Evolutionary conservation across 2,329 filamentous ascomycete genomes (phyloP).

Genomic region (Phialophora chinensis): DNA sequence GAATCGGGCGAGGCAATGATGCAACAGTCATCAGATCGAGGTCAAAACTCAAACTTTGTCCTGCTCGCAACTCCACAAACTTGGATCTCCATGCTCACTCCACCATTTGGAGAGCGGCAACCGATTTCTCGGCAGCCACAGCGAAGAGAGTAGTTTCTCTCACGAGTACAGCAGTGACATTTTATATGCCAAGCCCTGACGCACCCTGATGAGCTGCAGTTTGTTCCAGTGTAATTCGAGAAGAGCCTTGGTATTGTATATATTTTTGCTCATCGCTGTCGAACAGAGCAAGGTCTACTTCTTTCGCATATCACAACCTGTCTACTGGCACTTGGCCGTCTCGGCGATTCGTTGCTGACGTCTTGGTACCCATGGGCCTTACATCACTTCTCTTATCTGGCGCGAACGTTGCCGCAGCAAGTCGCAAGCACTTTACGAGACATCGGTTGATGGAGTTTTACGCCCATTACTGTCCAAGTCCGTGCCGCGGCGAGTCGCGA

Average conservation of each 20-base stretch:
- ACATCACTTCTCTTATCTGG: conserved; percentile 4
- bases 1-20: background rate
- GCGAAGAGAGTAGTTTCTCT: background rate
- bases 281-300: background rate
- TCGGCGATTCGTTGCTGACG: background rate
- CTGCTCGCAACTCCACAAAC: background rate
- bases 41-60: background rate
- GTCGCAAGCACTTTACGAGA: background rate
- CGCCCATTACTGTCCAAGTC: background rate
- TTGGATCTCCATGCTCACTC: conserved; percentile 1
- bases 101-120: background rate
- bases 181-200: background rate
- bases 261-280: background rate
- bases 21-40: background rate
- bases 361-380: background rate
- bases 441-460: background rate
- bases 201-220: no score
- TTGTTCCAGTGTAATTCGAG: background rate
- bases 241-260: background rate
- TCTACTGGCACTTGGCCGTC: background rate
- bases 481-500: background rate
- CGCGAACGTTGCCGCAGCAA: background rate
- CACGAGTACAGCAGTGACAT: no score
- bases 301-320: background rate
- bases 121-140: background rate